These are phyloP conservation scores for Arbutus unedo DNA, from an alignment of 148 eudicot genomes.

Conservation along the genomic window DNA sequence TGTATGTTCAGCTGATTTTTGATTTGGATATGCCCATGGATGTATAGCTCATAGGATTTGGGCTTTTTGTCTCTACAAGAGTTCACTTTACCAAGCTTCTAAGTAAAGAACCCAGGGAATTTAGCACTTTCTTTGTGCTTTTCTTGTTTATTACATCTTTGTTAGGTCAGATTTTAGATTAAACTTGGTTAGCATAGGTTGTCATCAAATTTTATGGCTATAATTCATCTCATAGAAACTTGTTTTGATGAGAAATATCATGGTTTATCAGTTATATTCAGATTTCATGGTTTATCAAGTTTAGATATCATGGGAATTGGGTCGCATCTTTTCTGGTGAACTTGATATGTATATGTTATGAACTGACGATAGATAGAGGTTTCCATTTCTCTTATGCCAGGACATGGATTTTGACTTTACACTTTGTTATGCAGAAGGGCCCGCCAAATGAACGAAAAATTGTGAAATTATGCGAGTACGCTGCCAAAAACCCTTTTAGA, in stretches of 20 bases:
- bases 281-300: neutral
- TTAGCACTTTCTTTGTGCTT: neutral
- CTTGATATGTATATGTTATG: neutral
- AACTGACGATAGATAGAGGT: neutral
- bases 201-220: neutral
- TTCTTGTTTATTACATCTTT: neutral
- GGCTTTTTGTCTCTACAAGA: neutral
- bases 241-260: neutral
- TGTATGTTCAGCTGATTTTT: neutral
- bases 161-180: neutral
- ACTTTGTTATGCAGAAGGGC: conserved; percentile 50
- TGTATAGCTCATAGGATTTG: neutral
- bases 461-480: conserved; percentile 93
- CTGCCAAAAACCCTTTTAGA: conserved; percentile 87
- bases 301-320: neutral
- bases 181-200: neutral
- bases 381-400: conserved; percentile 8
- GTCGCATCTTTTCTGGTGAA: neutral
- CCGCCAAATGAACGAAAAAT: conserved; percentile 73
- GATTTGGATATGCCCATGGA: neutral
- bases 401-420: conserved; percentile 9
- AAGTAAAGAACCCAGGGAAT: neutral
- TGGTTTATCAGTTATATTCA: neutral
- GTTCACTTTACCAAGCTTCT: neutral
- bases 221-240: neutral